Conservation (phyloP, 495 filamentous ascomycete genomes). For the Penicillium lagena region DNA sequence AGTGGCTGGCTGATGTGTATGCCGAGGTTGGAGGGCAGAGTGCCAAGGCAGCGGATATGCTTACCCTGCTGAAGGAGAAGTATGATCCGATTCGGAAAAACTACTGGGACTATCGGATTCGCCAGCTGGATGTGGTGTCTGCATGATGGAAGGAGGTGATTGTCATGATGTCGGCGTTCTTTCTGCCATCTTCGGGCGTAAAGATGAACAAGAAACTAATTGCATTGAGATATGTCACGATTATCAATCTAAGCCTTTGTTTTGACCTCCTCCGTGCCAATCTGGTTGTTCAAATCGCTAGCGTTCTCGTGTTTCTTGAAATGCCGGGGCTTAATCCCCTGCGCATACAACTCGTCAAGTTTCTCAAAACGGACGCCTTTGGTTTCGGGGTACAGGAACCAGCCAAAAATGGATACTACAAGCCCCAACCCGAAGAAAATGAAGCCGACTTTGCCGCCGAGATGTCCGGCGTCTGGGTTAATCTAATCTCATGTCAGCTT, state of each 20-base stretch:
- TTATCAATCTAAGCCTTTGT: too few relatives aligned
- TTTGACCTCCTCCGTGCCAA: too few relatives aligned
- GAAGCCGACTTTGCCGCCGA: slow-evolving; percentile 14
- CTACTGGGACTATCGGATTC: slow-evolving; percentile 83
- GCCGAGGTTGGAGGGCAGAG: slow-evolving; percentile 49
- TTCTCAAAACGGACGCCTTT: slow-evolving; percentile 12
- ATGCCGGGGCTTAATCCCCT: background rate
- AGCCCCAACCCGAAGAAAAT: slow-evolving; percentile 11
- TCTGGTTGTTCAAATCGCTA: too few relatives aligned
- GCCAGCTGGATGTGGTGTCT: slow-evolving; percentile 22
- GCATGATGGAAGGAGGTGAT: slow-evolving; percentile 1
- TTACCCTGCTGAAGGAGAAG: slow-evolving; percentile 70
- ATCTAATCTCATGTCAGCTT: slow-evolving; percentile 6
- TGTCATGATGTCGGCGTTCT: background rate
- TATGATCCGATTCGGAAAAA: slow-evolving; percentile 87
- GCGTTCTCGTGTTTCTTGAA: background rate
- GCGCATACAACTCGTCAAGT: slow-evolving; percentile 11
- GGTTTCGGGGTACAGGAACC: slow-evolving; percentile 15
- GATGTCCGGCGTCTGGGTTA: slow-evolving; percentile 12
- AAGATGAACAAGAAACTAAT: too few relatives aligned
- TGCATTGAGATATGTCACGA: too few relatives aligned
- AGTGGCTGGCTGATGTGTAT: slow-evolving; percentile 79
- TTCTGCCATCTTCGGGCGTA: too few relatives aligned
- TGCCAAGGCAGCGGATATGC: slow-evolving; percentile 40
- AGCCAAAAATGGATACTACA: slow-evolving; percentile 11